Base-by-base conservation (phyloP, 2,329 filamentous ascomycete species). In the Nemania sp. region DNA sequence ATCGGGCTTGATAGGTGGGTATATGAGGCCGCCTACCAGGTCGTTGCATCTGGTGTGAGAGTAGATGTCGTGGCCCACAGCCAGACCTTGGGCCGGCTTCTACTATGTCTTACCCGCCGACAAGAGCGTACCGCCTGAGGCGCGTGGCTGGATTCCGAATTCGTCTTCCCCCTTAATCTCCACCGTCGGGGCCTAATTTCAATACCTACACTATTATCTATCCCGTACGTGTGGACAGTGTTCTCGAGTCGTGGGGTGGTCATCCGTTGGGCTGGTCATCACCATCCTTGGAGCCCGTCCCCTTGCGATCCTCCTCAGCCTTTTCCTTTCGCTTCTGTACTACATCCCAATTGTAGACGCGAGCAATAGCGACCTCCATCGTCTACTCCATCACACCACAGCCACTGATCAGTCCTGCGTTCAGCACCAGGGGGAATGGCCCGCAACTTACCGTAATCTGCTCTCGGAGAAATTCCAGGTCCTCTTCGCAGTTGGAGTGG, bases 301-400 rank as follows among this genome's bases (percentile, higher is more conserved):
- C 72, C 60, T 74, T 69, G 17, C 58, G 72, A 46, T 77, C 84
- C 59, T 84, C 82, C 33, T 88, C 86, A 3, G 75, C 79, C 72
- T 91, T 94, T 57, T 96, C 91, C 78, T 96, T 97, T 64, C 94
- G 81, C 75, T 95, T 90, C 77, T 96, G 90, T 37, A 93, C 90
- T 4, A 99, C 91, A 68, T 99, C 94, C 93, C 94, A 97, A 73
- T 99, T 99, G 74, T 99, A 97, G n/a, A 99, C 92, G 61, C 94
- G 82, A 19, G 94, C 94, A 34, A 93, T 91, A 3, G 94, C 94
- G 28, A 99, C 94, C 73, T 99, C 94, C 78, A 99, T 87, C 0
- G 92, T 97, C 90, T 95, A 62, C n/a, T n/a, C n/a, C n/a, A n/a
- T 26, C 22, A 30, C 28, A n/a, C 15, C 22, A 30, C n/a, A 28